Evolutionary conservation across 257 asterid genomes (phyloP).

Genomic region (Osmanthus fragrans): DNA sequence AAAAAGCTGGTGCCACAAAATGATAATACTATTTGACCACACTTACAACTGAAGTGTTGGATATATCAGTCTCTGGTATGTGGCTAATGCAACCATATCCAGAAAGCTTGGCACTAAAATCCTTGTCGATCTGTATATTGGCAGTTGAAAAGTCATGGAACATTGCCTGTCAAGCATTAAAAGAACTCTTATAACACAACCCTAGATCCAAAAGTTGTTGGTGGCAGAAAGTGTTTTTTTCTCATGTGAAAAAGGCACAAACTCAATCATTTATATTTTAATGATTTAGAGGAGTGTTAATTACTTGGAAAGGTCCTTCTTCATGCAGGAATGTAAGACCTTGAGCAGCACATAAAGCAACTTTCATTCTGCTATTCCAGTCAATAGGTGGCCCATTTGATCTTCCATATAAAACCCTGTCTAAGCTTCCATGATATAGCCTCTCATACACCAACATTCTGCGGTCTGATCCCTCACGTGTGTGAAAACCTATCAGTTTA

Average conservation of each 20-base stretch:
- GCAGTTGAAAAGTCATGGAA: slow-evolving; percentile 90
- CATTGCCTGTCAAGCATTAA: slow-evolving; percentile 72
- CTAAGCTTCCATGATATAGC: slow-evolving; percentile 87
- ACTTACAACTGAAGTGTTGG: slow-evolving; percentile 60
- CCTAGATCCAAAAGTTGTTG: slow-evolving; percentile 12
- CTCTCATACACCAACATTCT: slow-evolving; percentile 90
- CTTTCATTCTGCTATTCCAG: slow-evolving; percentile 94
- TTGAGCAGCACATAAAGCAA: slow-evolving; percentile 89
- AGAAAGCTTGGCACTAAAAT: slow-evolving; percentile 91
- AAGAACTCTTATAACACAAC: not conserved
- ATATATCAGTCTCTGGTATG: slow-evolving; percentile 77
- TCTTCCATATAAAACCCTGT: slow-evolving; percentile 81
- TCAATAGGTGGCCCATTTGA: slow-evolving; percentile 93
- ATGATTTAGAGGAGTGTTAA: slow-evolving; percentile 9
- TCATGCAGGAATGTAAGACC: slow-evolving; percentile 95
- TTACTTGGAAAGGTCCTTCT: slow-evolving; percentile 98
- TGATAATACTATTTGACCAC: not conserved
- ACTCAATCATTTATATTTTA: slow-evolving; percentile 7
- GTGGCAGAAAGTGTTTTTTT: not conserved
- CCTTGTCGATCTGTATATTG: slow-evolving; percentile 89
- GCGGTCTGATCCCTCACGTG: slow-evolving; percentile 76
- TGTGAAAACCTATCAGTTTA: slow-evolving; percentile 86
- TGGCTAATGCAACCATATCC: slow-evolving; percentile 92
- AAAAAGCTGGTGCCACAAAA: not conserved
- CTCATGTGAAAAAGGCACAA: not conserved